phyloP scores from a whole-genome alignment of 352 stramenopile species.

The Blastocystis hominis region DNA sequence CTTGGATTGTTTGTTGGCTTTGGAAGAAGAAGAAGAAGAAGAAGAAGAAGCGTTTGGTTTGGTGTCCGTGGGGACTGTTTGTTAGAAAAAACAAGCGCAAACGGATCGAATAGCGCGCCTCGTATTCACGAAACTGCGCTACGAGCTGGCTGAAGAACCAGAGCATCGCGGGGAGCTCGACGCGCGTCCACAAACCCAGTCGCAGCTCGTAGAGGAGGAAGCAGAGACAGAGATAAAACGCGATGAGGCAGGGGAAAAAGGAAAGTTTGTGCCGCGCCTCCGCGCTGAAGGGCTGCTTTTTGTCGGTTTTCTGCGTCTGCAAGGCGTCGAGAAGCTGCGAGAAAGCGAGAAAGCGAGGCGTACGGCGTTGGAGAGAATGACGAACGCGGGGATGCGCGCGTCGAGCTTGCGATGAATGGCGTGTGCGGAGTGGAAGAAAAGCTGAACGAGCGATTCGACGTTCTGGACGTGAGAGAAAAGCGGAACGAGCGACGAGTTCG shows the following conservation, averaged over 20 bases:
- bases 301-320: slow-evolving; percentile 27
- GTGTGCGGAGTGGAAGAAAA: not conserved
- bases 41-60: too few relatives aligned
- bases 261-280: slow-evolving; percentile 18
- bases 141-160: not conserved
- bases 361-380: not conserved
- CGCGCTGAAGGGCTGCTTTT: not conserved
- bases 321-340: not conserved
- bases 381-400: not conserved
- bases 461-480: not conserved
- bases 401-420: not conserved
- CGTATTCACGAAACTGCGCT: not conserved
- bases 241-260: slow-evolving; percentile 12
- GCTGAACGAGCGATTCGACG: not conserved
- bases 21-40: too few relatives aligned
- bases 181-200: not conserved
- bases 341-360: not conserved
- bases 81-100: not conserved
- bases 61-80: too few relatives aligned
- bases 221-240: not conserved
- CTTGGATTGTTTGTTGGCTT: too few relatives aligned
- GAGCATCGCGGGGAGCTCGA: slow-evolving; percentile 3
- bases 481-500: not conserved
- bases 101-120: not conserved
- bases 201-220: slow-evolving; percentile 1